Evolutionary conservation across 164 flowering plant genomes (phyloP).

Genomic region (Tinospora cordifolia): DNA sequence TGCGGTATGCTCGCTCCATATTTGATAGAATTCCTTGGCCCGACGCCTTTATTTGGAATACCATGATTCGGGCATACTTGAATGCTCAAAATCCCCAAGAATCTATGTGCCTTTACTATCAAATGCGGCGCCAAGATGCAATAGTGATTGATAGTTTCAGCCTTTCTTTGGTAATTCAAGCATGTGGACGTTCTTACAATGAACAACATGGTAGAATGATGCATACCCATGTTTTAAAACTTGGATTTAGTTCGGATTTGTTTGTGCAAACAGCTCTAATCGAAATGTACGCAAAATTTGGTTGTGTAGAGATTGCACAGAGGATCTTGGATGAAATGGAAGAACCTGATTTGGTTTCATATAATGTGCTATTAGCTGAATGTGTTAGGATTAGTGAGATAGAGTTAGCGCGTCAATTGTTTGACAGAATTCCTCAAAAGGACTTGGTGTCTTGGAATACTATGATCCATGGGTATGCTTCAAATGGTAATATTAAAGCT

Average conservation of each 20-base stretch:
- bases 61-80: conserved; percentile 35
- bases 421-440: conserved; percentile 28
- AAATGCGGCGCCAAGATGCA: conserved; percentile 18
- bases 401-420: conserved; percentile 17
- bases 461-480: conserved; percentile 32
- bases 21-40: conserved; percentile 22
- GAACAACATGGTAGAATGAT: conserved; percentile 14
- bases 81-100: conserved; percentile 24
- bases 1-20: conserved; percentile 25
- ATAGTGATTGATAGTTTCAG: conserved; percentile 25
- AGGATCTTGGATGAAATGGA: conserved; percentile 23
- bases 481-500: conserved; percentile 16
- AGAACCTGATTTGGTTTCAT: conserved; percentile 26
- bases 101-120: conserved; percentile 20
- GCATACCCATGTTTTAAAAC: conserved; percentile 28
- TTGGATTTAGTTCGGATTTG: conserved; percentile 31
- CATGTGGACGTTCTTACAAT: conserved; percentile 26
- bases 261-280: conserved; percentile 38
- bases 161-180: conserved; percentile 31
- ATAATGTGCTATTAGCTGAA: conserved; percentile 30
- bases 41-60: conserved; percentile 31
- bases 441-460: conserved; percentile 36
- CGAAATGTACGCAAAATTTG: conserved; percentile 32
- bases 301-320: conserved; percentile 18
- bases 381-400: conserved; percentile 24